phyloP scores from a whole-genome alignment of 176 grass and related monocot species.

The Avena eriantha region DNA sequence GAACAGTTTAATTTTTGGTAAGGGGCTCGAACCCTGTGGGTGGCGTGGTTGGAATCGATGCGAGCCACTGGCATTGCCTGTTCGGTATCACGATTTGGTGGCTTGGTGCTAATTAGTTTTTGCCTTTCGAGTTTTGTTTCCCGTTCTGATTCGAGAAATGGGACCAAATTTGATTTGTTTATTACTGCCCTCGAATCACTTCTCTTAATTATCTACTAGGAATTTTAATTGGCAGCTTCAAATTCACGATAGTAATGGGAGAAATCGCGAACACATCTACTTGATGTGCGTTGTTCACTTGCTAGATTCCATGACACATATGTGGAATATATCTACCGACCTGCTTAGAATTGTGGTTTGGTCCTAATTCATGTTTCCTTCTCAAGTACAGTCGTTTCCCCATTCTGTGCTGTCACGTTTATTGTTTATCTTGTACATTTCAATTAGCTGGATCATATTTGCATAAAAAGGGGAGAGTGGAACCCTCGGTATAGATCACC shows the following conservation, averaged over 20 bases:
- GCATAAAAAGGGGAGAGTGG: background rate
- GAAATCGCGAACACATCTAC: background rate
- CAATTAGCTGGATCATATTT: background rate
- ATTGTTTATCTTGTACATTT: constrained; percentile 17
- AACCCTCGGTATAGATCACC: background rate
- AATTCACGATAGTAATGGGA: background rate
- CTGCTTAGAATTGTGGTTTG: background rate
- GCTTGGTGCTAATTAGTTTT: background rate
- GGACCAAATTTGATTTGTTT: background rate
- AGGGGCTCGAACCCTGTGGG: background rate
- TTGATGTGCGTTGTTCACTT: background rate
- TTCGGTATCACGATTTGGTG: background rate
- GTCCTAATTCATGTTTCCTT: background rate
- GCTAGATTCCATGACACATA: background rate
- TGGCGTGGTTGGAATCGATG: background rate
- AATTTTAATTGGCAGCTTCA: background rate
- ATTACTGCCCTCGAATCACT: background rate
- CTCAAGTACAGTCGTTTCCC: background rate
- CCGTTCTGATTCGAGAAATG: background rate
- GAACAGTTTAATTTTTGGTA: background rate
- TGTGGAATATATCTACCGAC: too few relatives aligned
- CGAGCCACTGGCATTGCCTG: background rate
- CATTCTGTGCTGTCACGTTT: background rate
- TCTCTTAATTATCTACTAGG: background rate
- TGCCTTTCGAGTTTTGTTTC: background rate